These are phyloP conservation scores for Ogataea polymorpha DNA, from an alignment of 805 yeast genomes.

Conservation along the genomic window DNA sequence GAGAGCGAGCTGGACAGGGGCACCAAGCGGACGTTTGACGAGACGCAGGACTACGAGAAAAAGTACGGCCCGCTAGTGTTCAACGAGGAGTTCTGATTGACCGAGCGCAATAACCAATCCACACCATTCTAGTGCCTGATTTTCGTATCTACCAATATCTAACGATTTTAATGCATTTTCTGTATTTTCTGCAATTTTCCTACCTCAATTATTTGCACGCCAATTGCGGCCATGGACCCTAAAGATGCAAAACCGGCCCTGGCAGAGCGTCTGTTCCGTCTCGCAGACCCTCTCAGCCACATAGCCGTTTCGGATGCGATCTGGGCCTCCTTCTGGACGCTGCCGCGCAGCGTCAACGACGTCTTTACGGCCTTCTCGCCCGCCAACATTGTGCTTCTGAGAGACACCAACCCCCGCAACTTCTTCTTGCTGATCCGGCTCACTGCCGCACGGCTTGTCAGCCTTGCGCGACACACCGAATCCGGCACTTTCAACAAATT, in stretches of 20 bases:
- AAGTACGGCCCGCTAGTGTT: slow-evolving; percentile 45
- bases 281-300: slow-evolving; percentile 45
- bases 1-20: slow-evolving; percentile 29
- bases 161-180: slow-evolving; percentile 4
- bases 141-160: background rate
- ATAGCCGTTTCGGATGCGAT: slow-evolving; percentile 36
- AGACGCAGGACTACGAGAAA: slow-evolving; percentile 27
- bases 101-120: background rate
- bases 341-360: slow-evolving; percentile 53
- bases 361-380: slow-evolving; percentile 55
- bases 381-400: slow-evolving; percentile 54
- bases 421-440: slow-evolving; percentile 51
- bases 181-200: background rate
- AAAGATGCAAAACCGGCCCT: slow-evolving; percentile 64
- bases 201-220: background rate
- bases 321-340: slow-evolving; percentile 46
- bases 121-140: background rate
- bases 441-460: slow-evolving; percentile 33
- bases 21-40: slow-evolving; percentile 15
- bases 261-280: slow-evolving; percentile 57
- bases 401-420: slow-evolving; percentile 56
- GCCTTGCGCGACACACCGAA: slow-evolving; percentile 23
- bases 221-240: slow-evolving; percentile 53
- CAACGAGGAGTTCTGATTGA: slow-evolving; percentile 44
- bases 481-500: slow-evolving; percentile 24